Evolutionary conservation across 305 asterid species (phyloP).

Genomic region (Ajuga reptans): DNA sequence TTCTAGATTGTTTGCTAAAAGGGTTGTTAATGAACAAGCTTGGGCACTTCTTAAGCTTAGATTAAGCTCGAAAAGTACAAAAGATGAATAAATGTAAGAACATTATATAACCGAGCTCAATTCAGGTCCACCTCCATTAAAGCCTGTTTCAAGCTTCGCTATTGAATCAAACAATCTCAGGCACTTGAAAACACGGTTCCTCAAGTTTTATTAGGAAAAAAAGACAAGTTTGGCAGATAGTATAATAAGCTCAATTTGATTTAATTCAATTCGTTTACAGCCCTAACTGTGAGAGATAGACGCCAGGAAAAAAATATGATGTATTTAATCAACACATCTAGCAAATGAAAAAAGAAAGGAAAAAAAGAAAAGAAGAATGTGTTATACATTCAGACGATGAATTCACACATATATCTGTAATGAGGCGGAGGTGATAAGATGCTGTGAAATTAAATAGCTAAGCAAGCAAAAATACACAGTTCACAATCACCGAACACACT

Average conservation of each 20-base stretch:
- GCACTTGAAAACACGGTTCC: background rate
- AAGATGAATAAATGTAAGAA: background rate
- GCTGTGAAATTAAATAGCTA: background rate
- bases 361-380: background rate
- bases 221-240: background rate
- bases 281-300: background rate
- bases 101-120: background rate
- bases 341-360: background rate
- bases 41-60: background rate
- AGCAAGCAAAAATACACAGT: background rate
- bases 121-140: background rate
- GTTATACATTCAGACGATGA: background rate
- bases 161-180: background rate
- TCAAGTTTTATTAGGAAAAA: background rate
- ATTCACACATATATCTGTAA: background rate
- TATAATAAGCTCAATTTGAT: background rate
- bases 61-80: background rate
- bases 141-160: background rate
- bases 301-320: background rate
- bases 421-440: background rate
- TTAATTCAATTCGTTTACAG: background rate
- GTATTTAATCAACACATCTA: background rate
- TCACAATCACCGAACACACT: background rate
- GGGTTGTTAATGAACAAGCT: background rate
- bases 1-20: background rate